Evolutionary conservation across 768 basidiomycete species (phyloP).

Genomic region (Podaxis sp.): DNA sequence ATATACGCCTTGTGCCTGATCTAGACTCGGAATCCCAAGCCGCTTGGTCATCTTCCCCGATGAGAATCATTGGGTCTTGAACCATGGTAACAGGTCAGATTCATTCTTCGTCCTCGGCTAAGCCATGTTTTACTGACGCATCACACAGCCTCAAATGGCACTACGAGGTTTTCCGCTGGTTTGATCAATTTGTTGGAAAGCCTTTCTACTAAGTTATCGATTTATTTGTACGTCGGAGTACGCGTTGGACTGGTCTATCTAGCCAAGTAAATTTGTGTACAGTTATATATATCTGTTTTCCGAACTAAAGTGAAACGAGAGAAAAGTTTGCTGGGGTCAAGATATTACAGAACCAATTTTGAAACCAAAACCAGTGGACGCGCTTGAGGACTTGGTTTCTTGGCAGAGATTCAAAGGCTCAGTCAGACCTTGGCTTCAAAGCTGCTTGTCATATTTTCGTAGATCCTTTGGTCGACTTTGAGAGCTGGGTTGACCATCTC

Average conservation of each 20-base stretch:
- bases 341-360: too few relatives aligned
- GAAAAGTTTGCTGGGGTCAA: too few relatives aligned
- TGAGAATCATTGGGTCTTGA: constrained; percentile 91
- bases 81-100: constrained; percentile 70
- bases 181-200: constrained; percentile 63
- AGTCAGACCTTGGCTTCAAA: constrained; percentile 6
- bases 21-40: constrained; percentile 67
- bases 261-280: background rate
- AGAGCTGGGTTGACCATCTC: constrained; percentile 17
- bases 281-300: background rate
- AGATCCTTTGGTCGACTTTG: constrained; percentile 12
- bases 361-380: too few relatives aligned
- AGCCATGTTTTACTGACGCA: background rate
- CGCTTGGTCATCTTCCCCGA: constrained; percentile 83
- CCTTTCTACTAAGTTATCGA: background rate
- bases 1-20: background rate
- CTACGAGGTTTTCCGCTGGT: constrained; percentile 91
- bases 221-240: background rate
- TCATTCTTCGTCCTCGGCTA: background rate
- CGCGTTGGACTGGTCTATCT: background rate
- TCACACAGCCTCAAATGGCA: constrained; percentile 84
- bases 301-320: background rate
- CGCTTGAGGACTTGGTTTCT: background rate
- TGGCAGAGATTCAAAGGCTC: background rate
- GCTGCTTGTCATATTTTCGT: constrained; percentile 5